phyloP scores from a whole-genome alignment of 2,329 filamentous ascomycete genomes.

The Exophiala xenobiotica region DNA sequence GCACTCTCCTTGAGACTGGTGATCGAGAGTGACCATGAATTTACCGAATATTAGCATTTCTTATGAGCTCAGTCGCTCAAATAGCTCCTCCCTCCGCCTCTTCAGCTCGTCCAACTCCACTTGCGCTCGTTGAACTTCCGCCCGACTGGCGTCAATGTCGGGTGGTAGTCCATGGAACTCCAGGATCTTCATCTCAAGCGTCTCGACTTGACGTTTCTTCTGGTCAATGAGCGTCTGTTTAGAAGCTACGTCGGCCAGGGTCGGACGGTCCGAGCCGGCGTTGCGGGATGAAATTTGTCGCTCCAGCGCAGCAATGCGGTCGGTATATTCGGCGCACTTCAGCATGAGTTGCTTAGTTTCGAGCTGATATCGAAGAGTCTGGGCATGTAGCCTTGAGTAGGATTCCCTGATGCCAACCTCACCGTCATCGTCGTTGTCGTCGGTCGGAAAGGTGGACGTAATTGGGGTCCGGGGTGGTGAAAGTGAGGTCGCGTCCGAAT shows the following conservation, averaged over 20 bases:
- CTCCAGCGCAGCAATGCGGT: conserved; percentile 50
- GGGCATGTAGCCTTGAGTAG: conserved; percentile 52
- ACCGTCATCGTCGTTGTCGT: neutral
- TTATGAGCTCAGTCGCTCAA: conserved; percentile 56
- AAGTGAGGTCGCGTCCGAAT: neutral
- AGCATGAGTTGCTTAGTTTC: conserved; percentile 65
- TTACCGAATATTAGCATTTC: neutral
- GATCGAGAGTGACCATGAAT: too few relatives aligned
- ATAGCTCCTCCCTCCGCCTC: conserved; percentile 67
- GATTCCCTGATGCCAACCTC: neutral
- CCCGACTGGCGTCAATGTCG: conserved; percentile 65
- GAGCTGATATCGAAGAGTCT: conserved; percentile 73
- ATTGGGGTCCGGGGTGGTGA: neutral
- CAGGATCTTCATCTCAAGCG: conserved; percentile 60
- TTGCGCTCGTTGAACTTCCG: conserved; percentile 68
- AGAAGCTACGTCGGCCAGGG: conserved; percentile 2
- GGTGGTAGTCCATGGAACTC: conserved; percentile 71
- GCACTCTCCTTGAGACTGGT: too few relatives aligned
- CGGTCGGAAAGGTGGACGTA: conserved; percentile 38
- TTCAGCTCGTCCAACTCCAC: conserved; percentile 62
- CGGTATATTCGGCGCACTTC: conserved; percentile 66
- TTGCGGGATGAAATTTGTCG: conserved; percentile 27
- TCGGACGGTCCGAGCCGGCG: neutral
- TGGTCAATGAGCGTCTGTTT: conserved; percentile 3
- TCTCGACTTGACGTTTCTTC: conserved; percentile 57